Percentiles rank a stretch among this genome's conserved stretches.
Conservation (phyloP, 305 asterid genomes). For the Plantago coronopus region DNA sequence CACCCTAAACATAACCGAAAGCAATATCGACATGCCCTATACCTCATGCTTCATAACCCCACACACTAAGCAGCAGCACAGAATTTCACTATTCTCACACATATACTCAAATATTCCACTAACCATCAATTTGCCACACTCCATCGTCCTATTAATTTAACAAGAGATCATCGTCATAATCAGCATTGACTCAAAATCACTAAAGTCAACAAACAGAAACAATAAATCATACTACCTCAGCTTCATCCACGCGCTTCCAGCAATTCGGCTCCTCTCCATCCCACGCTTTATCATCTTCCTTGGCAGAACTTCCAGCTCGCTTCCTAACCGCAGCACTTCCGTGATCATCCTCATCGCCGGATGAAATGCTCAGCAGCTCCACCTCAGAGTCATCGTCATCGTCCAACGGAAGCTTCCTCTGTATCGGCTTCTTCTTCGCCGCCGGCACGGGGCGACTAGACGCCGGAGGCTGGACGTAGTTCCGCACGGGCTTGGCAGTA, state of each 20-base stretch:
- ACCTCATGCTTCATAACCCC: neutral
- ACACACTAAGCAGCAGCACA: constrained; percentile 1
- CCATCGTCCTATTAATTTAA: neutral
- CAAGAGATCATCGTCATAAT: no score
- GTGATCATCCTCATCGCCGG: constrained; percentile 96
- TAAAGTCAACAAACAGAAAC: constrained; percentile 8
- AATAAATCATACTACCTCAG: constrained; percentile 49
- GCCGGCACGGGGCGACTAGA: constrained; percentile 21
- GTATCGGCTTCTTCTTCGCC: constrained; percentile 37
- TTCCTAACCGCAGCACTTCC: constrained; percentile 46
- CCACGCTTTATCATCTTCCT: constrained; percentile 73
- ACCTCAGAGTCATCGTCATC: constrained; percentile 97
- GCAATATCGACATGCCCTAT: neutral
- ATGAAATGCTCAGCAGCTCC: constrained; percentile 93
- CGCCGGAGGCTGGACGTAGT: constrained; percentile 58
- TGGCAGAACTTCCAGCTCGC: constrained; percentile 41
- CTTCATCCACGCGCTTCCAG: constrained; percentile 95
- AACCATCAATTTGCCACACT: constrained; percentile 16
- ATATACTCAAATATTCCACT: neutral
- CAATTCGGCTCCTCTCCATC: constrained; percentile 88
- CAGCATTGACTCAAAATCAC: neutral
- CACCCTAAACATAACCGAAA: neutral
- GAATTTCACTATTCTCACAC: constrained; percentile 9
- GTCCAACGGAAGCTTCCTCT: constrained; percentile 39
- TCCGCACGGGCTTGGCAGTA: constrained; percentile 70